Conservation (phyloP, 1,139 yeast genomes). For the Hemisphaericaspora lyxosophila region DNA sequence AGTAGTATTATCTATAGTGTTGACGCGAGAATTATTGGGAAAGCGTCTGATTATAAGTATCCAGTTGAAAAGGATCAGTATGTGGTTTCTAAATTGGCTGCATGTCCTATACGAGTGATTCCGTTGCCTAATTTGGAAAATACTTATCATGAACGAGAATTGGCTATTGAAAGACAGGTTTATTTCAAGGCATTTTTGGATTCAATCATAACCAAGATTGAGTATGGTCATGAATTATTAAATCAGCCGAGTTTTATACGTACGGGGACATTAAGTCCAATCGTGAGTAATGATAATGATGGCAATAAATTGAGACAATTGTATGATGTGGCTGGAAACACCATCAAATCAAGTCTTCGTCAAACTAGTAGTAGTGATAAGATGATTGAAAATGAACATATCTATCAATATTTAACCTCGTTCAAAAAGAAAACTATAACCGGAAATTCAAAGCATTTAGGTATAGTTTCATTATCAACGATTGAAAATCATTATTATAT, state of each 20-base stretch:
- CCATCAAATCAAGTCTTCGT: neutral
- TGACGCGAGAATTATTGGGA: conserved; percentile 45
- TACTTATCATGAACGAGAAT: conserved; percentile 19
- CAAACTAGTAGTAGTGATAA: conserved; percentile 19
- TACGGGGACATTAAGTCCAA: conserved; percentile 10
- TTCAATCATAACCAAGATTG: conserved; percentile 31
- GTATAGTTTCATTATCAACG: conserved; percentile 37
- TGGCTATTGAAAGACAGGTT: conserved; percentile 24
- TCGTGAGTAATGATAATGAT: conserved; percentile 11
- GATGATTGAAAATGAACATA: conserved; percentile 21
- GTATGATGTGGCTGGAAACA: conserved; percentile 23
- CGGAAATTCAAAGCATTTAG: conserved; percentile 32
- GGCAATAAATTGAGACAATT: conserved; percentile 34
- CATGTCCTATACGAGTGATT: conserved; percentile 36
- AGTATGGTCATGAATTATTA: conserved; percentile 26
- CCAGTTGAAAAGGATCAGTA: conserved; percentile 29
- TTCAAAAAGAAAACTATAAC: conserved; percentile 39
- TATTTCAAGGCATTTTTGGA: conserved; percentile 40
- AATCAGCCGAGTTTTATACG: conserved; percentile 7
- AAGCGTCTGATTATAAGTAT: conserved; percentile 35
- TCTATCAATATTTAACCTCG: conserved; percentile 35
- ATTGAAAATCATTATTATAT: conserved; percentile 33
- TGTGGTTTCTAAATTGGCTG: conserved; percentile 37
- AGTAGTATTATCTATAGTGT: conserved; percentile 39
- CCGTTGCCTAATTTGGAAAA: conserved; percentile 30